Evolutionary conservation across 192 early-diverging fungal species (phyloP), one percentile per base, ranked within the genome.

Genomic region (Allomyces macrogynus): DNA sequence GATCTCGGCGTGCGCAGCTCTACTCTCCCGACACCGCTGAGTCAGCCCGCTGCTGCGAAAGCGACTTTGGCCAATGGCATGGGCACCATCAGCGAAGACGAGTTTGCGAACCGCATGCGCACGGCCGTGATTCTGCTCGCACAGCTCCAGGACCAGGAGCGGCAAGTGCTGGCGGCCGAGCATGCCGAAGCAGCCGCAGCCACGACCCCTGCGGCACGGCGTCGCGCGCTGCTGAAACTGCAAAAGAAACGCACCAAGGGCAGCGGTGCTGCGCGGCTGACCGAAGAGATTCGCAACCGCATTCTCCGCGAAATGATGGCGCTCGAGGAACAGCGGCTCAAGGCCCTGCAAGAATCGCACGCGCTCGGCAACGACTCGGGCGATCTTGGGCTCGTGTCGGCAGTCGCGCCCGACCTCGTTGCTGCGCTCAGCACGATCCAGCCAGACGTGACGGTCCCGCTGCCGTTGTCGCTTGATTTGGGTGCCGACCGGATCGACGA

Each of bases 101-200:
- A 93, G 24, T 92, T 91, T 77, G 82, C 89, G 4, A 91, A 95
- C 64, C 80, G 87, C 24, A 92, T 96, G 89, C 80, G 92, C 62
- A 98, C 93, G 1, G 95, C 93, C 3, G 93, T 93, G 1, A 87
- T 98, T 2, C 86, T 98, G 77, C 78, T 98, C 25, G 93, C 93
- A 11, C 95, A 98, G 70, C 76, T 98, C 10, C 16, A 14, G 12
- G 91, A 93, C 40, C 88, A 91, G 27, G 86, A 84, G 62, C 81
- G 83, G 63, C 73, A 72, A 63, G 40, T 49, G 8, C 1, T 23
- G 32, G 40, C 63, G 5, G 64, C 64, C 10, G 12, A 62, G 60
- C 54, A 74, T 62, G 75, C 74, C 64, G 74, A 74, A 70, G 24
- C 60, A 20, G 26, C 60, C 24, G 8, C 64, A 12, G 43, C 44